These are phyloP conservation scores for Allantophomopsis cytisporea DNA, from an alignment of 2,329 filamentous ascomycete genomes.

Conservation along the genomic window DNA sequence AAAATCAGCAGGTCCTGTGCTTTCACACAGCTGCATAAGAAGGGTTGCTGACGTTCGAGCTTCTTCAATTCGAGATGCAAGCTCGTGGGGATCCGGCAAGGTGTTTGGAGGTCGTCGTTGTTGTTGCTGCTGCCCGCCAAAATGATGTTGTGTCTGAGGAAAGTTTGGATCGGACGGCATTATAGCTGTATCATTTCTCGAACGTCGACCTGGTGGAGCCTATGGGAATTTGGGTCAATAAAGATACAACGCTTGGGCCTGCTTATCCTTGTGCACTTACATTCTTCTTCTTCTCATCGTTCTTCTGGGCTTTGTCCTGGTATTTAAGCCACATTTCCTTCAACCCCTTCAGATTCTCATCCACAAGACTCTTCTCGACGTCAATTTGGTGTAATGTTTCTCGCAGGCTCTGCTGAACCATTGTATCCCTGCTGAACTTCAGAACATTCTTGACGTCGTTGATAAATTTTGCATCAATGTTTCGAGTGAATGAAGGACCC, in stretches of 20 bases:
- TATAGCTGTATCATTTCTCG: constrained; percentile 24
- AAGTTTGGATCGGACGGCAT: constrained; percentile 20
- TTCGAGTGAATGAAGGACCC: constrained; percentile 78
- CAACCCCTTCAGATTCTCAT: constrained; percentile 59
- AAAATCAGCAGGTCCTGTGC: constrained; percentile 64
- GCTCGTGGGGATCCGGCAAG: constrained; percentile 59
- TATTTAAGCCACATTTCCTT: constrained; percentile 84
- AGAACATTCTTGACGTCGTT: constrained; percentile 64
- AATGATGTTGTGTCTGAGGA: too few species aligned
- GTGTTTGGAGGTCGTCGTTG: constrained; percentile 32
- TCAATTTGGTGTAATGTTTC: constrained; percentile 77
- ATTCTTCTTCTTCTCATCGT: constrained; percentile 17
- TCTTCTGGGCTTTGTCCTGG: constrained; percentile 47
- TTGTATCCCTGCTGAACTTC: constrained; percentile 54
- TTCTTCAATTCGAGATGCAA: constrained; percentile 76
- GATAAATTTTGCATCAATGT: constrained; percentile 76
- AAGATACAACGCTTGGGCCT: too few species aligned
- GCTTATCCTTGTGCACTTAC: too few species aligned
- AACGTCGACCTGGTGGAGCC: constrained; percentile 20
- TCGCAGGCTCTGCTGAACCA: constrained; percentile 72
- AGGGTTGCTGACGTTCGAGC: constrained; percentile 83
- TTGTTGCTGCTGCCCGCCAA: constrained; percentile 28
- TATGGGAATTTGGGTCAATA: background rate
- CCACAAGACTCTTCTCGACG: constrained; percentile 48
- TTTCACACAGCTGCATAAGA: constrained; percentile 82